A percentile compares a stretch with the other conserved stretches of the same genome.
Evolutionary conservation across 202 grass and related monocot genomes (phyloP).

Genomic region (Zizania palustris): DNA sequence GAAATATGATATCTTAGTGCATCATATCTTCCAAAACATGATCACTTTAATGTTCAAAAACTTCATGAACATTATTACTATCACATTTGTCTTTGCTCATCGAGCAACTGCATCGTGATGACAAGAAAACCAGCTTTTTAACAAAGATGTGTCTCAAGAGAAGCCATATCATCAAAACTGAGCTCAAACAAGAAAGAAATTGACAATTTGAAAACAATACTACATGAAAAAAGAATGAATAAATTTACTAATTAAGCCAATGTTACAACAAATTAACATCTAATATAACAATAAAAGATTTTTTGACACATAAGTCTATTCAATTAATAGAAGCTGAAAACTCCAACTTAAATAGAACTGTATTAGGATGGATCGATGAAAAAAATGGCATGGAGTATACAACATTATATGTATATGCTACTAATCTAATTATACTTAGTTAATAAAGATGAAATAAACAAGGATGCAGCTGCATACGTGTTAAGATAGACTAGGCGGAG

Average conservation of each 20-base stretch:
- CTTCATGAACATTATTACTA: neutral
- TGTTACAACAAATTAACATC: constrained; percentile 10
- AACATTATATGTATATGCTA: neutral
- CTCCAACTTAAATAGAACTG: neutral
- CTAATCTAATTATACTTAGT: constrained; percentile 22
- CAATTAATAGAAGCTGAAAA: constrained; percentile 1
- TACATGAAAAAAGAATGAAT: constrained; percentile 2
- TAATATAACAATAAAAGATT: constrained; percentile 16
- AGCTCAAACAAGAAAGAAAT: neutral
- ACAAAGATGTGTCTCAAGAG: neutral
- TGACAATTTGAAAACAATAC: constrained; percentile 12
- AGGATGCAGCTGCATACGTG: constrained; percentile 56
- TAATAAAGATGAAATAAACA: constrained; percentile 30
- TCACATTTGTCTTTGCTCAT: constrained; percentile 10
- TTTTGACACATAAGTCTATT: neutral
- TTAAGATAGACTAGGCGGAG: constrained; percentile 76
- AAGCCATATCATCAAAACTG: constrained; percentile 1
- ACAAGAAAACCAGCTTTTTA: constrained; percentile 5
- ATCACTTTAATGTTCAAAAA: neutral
- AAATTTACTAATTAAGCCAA: neutral
- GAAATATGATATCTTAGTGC: neutral
- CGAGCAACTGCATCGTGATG: neutral
- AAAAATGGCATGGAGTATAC: neutral
- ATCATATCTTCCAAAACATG: constrained; percentile 5
- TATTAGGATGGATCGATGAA: neutral